These are phyloP conservation scores for Sungouiella thailandica DNA, from an alignment of 805 yeast genomes.

Conservation along the genomic window DNA sequence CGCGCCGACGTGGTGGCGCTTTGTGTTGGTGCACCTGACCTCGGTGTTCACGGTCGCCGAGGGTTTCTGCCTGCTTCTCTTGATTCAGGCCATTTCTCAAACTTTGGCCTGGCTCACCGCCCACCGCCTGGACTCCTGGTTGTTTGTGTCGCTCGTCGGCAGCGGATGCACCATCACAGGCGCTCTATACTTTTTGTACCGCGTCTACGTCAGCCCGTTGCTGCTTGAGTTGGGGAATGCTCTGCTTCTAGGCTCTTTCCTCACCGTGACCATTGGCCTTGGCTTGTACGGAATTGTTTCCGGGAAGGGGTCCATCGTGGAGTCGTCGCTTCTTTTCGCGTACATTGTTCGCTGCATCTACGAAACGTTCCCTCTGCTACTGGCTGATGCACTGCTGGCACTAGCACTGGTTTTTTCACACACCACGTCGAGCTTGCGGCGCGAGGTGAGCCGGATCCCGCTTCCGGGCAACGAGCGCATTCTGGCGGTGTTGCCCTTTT, in stretches of 20 bases:
- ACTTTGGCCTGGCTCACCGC: constrained; percentile 64
- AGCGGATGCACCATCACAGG: constrained; percentile 74
- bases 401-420: constrained; percentile 28
- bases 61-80: constrained; percentile 86
- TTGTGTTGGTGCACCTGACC: constrained; percentile 71
- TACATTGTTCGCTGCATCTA: constrained; percentile 91
- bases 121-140: constrained; percentile 68
- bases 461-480: constrained; percentile 23
- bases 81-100: constrained; percentile 91
- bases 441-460: constrained; percentile 36
- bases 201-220: constrained; percentile 76
- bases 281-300: constrained; percentile 82
- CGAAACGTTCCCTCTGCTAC: constrained; percentile 85
- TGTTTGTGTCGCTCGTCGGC: constrained; percentile 63
- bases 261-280: constrained; percentile 68
- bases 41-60: constrained; percentile 86
- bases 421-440: constrained; percentile 28
- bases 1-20: constrained; percentile 62
- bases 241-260: constrained; percentile 77
- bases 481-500: constrained; percentile 34
- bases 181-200: constrained; percentile 71
- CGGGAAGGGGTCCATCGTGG: constrained; percentile 84
- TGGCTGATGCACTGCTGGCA: constrained; percentile 42
- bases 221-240: constrained; percentile 70
- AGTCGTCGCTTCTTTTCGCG: constrained; percentile 78